Base-by-base conservation (phyloP, 352 stramenopile species). In the Phytophthora pistaciae region DNA sequence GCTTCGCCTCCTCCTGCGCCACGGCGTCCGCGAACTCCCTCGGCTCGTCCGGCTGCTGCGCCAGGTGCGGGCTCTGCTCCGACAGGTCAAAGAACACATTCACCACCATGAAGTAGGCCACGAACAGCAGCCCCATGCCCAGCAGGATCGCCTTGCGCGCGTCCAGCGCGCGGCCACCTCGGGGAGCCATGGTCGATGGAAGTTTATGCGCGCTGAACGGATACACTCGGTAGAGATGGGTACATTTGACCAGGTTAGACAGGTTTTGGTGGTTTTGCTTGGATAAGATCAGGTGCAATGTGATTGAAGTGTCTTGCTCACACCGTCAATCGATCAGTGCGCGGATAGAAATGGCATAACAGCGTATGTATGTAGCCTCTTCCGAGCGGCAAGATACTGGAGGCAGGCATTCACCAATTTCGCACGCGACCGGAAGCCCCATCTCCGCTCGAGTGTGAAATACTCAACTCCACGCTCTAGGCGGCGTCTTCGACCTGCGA, bases 31-130 rank as follows among this genome's bases (percentile, higher is more conserved):
- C 56, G 44, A 66, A 48, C 23, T 63, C 38, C 11, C 13, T 42
- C 0, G 58, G 40, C 20, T 69, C 58, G 11, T 66, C 49, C 46
- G 60, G 38, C 7, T 64, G 25, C 23, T 76, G 59, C 23, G 49
- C 38, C 42, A 59, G 20, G 11, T 31, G 62, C 20, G 66, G 48
- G 2, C 20, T 62, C 50, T 79, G 55, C 10, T 18, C 29, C 14
- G 79, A 66, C 38, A 90, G 65, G 58, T 83, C 79, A 67, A 93
- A 93, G 68, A 87, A 89, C 20, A 85, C 72, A 70, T 91, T 88
- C 50, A 93, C 71, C 16, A 91, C 69, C 20, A 80, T 64, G 50
- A 93, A 91, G 75, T 94, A 94, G 10, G 72, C 64, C 5, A 87
- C 75, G 61, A 94, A 87, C 10, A 94, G 46, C 50, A 91, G 62